Evolutionary conservation across 106 monocot species (phyloP).

Genomic region (Acorus calamus): DNA sequence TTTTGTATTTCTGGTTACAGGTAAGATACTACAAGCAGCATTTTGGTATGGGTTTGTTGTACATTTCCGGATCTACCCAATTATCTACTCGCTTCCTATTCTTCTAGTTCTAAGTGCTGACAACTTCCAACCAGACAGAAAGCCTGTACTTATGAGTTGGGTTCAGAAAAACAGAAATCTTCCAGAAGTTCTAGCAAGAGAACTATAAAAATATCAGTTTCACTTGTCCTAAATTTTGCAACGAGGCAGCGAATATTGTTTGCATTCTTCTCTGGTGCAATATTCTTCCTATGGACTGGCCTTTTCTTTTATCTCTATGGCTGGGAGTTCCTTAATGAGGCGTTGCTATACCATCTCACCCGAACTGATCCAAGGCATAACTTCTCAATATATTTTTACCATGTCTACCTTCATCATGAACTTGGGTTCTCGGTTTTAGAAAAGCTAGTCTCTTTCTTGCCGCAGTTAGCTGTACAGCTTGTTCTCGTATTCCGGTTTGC

Average conservation of each 20-base stretch:
- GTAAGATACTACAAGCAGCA: slow-evolving; percentile 68
- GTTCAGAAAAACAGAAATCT: neutral
- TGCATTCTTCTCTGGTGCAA: slow-evolving; percentile 61
- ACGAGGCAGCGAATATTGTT: slow-evolving; percentile 51
- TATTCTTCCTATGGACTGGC: slow-evolving; percentile 55
- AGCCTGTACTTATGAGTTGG: slow-evolving; percentile 34
- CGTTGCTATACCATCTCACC: slow-evolving; percentile 88
- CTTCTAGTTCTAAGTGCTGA: slow-evolving; percentile 38
- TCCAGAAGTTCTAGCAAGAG: neutral
- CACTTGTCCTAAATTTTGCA: slow-evolving; percentile 21
- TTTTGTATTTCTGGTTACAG: slow-evolving; percentile 21
- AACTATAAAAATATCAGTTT: slow-evolving; percentile 5
- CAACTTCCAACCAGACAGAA: slow-evolving; percentile 9
- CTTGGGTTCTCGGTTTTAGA: slow-evolving; percentile 57
- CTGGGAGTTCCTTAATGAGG: slow-evolving; percentile 92
- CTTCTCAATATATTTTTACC: slow-evolving; percentile 94
- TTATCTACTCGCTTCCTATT: slow-evolving; percentile 75
- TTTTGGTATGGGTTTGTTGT: slow-evolving; percentile 93
- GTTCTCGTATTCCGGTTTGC: slow-evolving; percentile 48
- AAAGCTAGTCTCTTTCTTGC: slow-evolving; percentile 76
- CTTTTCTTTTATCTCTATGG: slow-evolving; percentile 78
- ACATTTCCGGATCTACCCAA: slow-evolving; percentile 93
- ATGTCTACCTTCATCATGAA: slow-evolving; percentile 90
- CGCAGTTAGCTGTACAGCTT: slow-evolving; percentile 75
- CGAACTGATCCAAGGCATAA: slow-evolving; percentile 92